Evolutionary conservation across 73 alveolate species (phyloP).

Genomic region (Halteria grandinella): DNA sequence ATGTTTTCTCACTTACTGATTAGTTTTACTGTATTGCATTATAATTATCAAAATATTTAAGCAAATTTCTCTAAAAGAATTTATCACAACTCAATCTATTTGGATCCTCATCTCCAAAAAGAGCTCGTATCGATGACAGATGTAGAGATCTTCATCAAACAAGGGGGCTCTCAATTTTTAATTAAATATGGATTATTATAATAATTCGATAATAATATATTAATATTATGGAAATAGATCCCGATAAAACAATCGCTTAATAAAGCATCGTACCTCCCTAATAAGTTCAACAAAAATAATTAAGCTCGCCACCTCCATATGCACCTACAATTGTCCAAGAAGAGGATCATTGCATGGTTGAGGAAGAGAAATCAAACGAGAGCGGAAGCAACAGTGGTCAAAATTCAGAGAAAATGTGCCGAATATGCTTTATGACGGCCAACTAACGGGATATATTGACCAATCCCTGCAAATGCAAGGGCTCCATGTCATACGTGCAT

Average conservation of each 20-base stretch:
- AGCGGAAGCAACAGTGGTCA: not conserved
- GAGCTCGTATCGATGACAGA: no score
- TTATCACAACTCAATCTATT: not conserved
- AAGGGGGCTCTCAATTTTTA: no score
- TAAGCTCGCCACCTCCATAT: not conserved
- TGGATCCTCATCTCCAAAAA: no score
- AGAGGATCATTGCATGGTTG: no score
- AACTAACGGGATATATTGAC: conserved; percentile 6
- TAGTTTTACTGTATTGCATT: not conserved
- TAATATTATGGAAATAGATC: not conserved
- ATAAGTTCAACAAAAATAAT: not conserved
- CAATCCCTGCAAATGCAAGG: conserved; percentile 48
- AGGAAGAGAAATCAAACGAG: no score
- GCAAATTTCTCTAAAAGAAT: not conserved
- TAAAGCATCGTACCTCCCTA: not conserved
- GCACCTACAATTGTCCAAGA: no score
- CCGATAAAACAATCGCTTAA: not conserved
- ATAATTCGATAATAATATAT: no score
- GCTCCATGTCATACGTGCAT: conserved; percentile 32
- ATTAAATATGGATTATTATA: no score
- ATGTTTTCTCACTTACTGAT: no score
- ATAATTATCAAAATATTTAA: no score
- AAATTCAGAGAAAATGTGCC: conserved; percentile 4
- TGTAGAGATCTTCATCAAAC: no score
- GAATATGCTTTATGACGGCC: conserved; percentile 27